Evolutionary conservation across 345 rosid species (phyloP), one percentile per base, ranked within the genome.

Genomic region (Chamaenerion angustifolium): DNA sequence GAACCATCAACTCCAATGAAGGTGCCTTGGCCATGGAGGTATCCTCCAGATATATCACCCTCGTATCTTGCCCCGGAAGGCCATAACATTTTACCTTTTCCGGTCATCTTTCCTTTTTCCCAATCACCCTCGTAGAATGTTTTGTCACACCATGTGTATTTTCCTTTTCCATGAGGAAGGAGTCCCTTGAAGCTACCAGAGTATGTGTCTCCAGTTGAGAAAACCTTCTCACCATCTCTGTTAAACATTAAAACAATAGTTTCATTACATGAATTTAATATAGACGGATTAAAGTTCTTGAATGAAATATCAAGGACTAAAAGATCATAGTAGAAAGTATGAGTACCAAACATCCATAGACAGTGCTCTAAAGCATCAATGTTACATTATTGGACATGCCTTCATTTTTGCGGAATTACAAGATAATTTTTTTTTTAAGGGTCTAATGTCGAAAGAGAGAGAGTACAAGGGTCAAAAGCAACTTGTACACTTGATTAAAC

Each of bases 21-120:
- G 48, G 76, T 72, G 49, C 95, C 98, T 56, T 62, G 54, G 35
- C 98, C 98, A 59, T 90, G 95, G 56, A 90, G 82, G 68, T 77
- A 80, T 52, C 82, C 88, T 37, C 95, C 95, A 4, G 88, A 86
- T 65, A 90, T 69, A 68, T 83, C 92, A 49, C 98, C 98, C 49
- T 77, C 84, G 23, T 83, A 86, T 53, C 61, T 83, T 14, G 82
- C 81, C 56, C 94, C 95, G 3, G 88, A 76, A 11, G 78, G 48
- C 95, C 95, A 86, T 15, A 63, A 6, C 46, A 83, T 74, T 56
- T 61, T 54, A 57, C 98, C 98, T 73, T 77, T 79, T 49, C 95
- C 95, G 10, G 80, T 71, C 65, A 90, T 81, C 68, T 83, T 81
- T 17, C 94, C 95, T 40, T 64, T 72, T 65, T 77, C 83, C 98